These are phyloP conservation scores for Ophiocordyceps camponoti-saundersi DNA, from an alignment of 2,329 filamentous ascomycete genomes.

Conservation along the genomic window DNA sequence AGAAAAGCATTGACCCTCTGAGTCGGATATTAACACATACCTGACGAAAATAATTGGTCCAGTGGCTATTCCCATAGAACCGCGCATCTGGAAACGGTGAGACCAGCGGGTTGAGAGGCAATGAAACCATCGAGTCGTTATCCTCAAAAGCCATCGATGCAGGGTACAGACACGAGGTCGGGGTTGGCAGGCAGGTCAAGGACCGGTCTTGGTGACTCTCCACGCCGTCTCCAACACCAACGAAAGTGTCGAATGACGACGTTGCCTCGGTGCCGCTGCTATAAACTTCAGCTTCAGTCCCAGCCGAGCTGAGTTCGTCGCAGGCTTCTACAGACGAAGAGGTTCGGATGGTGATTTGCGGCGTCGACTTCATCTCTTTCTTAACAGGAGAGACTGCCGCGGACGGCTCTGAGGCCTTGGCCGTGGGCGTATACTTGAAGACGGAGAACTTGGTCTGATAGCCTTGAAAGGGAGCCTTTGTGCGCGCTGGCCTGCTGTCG, in stretches of 20 bases:
- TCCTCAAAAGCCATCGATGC: background rate
- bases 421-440: background rate
- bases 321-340: background rate
- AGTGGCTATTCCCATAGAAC: background rate
- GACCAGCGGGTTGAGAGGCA: background rate
- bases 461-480: background rate
- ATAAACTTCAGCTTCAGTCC: conserved; percentile 12
- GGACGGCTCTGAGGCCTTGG: background rate
- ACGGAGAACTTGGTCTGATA: background rate
- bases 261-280: background rate
- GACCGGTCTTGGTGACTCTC: background rate
- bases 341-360: background rate
- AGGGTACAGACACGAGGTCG: background rate
- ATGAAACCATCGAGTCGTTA: background rate
- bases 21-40: background rate
- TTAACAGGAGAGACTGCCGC: no score
- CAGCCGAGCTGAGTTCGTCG: conserved; percentile 1
- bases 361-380: background rate
- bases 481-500: background rate
- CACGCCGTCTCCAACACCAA: background rate
- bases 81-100: background rate
- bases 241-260: background rate
- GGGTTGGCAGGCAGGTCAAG: background rate
- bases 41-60: background rate
- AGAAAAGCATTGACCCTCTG: background rate